Conservation (phyloP, 495 filamentous ascomycete species). For the Penicillium canariense region DNA sequence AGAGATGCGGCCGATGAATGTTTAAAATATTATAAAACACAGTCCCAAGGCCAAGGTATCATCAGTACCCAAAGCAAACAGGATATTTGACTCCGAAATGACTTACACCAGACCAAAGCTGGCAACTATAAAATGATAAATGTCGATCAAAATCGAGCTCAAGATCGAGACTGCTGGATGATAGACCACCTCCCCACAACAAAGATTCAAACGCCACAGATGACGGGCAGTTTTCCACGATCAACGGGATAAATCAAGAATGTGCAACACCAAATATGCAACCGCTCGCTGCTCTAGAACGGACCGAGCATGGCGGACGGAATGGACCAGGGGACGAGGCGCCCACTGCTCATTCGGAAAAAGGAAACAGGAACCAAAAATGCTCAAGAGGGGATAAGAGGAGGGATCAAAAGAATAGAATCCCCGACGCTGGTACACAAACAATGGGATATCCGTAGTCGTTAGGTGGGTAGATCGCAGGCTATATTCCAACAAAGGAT, state of each 20-base stretch:
- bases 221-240: constrained; percentile 1
- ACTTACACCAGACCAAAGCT: constrained; percentile 1
- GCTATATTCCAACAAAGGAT: constrained; percentile 13
- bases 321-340: not conserved
- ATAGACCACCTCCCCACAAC: not conserved
- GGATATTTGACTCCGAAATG: constrained; percentile 12
- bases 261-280: constrained; percentile 27
- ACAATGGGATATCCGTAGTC: constrained; percentile 29
- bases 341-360: constrained; percentile 13
- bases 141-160: not conserved
- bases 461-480: constrained; percentile 23
- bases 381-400: constrained; percentile 5
- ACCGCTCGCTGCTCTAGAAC: constrained; percentile 17
- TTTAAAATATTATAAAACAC: not conserved
- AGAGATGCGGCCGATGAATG: not conserved
- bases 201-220: constrained; percentile 9
- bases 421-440: constrained; percentile 18
- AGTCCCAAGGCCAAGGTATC: constrained; percentile 10
- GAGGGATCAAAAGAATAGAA: constrained; percentile 9
- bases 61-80: constrained; percentile 6
- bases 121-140: not conserved
- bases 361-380: constrained; percentile 6
- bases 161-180: not conserved
- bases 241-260: constrained; percentile 6
- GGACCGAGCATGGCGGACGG: constrained; percentile 3